These are phyloP conservation scores for Penicillium odoratum DNA, from an alignment of 495 filamentous ascomycete species.

Conservation along the genomic window DNA sequence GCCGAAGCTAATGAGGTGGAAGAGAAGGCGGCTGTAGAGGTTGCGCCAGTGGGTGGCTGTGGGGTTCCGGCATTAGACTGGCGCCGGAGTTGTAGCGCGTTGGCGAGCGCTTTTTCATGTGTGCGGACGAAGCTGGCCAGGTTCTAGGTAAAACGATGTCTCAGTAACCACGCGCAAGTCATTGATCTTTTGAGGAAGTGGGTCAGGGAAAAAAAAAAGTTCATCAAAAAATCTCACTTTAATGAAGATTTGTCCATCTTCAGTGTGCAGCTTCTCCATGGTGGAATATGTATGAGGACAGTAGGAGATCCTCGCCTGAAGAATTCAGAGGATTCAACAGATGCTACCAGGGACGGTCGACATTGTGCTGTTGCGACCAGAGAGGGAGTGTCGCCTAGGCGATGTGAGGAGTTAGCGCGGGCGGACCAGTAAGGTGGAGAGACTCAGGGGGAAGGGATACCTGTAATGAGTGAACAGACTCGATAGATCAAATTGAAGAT, in stretches of 20 bases:
- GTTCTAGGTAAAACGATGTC: slow-evolving; percentile 55
- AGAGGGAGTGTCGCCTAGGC: slow-evolving; percentile 35
- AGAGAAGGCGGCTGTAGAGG: slow-evolving; percentile 56
- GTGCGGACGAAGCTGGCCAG: slow-evolving; percentile 93
- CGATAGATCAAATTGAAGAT: slow-evolving; percentile 16
- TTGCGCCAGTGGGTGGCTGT: slow-evolving; percentile 44
- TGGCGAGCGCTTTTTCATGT: slow-evolving; percentile 95
- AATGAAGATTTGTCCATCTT: slow-evolving; percentile 88
- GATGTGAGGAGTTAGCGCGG: slow-evolving; percentile 19
- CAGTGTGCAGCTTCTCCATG: slow-evolving; percentile 59
- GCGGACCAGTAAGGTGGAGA: not conserved
- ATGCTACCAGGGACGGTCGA: slow-evolving; percentile 34
- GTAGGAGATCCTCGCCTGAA: slow-evolving; percentile 26
- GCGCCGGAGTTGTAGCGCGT: slow-evolving; percentile 82
- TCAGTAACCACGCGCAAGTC: slow-evolving; percentile 2
- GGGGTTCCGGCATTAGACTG: slow-evolving; percentile 63
- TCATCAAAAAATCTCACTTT: slow-evolving; percentile 56
- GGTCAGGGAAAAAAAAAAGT: slow-evolving; percentile 6
- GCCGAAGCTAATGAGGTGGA: slow-evolving; percentile 76
- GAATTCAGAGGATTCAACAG: slow-evolving; percentile 44
- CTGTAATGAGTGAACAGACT: slow-evolving; percentile 15
- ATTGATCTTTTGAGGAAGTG: slow-evolving; percentile 1
- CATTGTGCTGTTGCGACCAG: slow-evolving; percentile 42
- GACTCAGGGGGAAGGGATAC: slow-evolving; percentile 2
- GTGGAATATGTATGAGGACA: slow-evolving; percentile 23